phyloP scores from a whole-genome alignment of 768 basidiomycete genomes.

The Tulasnella calospora region DNA sequence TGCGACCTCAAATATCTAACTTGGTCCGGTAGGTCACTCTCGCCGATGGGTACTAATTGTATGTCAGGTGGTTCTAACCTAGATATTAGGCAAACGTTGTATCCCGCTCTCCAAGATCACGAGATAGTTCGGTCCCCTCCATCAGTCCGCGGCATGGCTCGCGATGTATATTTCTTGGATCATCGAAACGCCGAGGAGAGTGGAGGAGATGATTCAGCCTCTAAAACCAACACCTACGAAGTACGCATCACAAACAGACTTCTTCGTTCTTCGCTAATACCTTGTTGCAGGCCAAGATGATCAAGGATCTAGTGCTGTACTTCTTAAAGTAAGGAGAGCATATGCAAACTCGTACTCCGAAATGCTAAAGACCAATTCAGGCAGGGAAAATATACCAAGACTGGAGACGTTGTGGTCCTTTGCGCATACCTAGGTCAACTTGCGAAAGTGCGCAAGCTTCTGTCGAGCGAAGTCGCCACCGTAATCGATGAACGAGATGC shows the following conservation, averaged over 20 bases:
- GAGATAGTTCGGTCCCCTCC: slow-evolving; percentile 55
- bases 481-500: slow-evolving; percentile 69
- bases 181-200: slow-evolving; percentile 60
- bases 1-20: slow-evolving; percentile 65
- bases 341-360: background rate
- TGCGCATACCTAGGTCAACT: slow-evolving; percentile 53
- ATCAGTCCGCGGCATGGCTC: slow-evolving; percentile 55
- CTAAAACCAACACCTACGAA: slow-evolving; percentile 66
- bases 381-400: slow-evolving; percentile 47
- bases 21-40: slow-evolving; percentile 46
- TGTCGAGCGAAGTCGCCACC: slow-evolving; percentile 50
- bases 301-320: slow-evolving; percentile 51
- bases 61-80: background rate
- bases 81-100: slow-evolving; percentile 50
- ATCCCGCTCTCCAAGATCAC: slow-evolving; percentile 57
- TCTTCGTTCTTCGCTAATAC: slow-evolving; percentile 53
- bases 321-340: slow-evolving; percentile 39
- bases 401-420: slow-evolving; percentile 52
- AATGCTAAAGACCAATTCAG: slow-evolving; percentile 29
- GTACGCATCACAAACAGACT: slow-evolving; percentile 45
- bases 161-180: slow-evolving; percentile 63
- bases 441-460: slow-evolving; percentile 42
- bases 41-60: background rate
- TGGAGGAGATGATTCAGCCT: slow-evolving; percentile 55
- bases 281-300: slow-evolving; percentile 44